These are phyloP conservation scores for Arthromyces matolae DNA, from an alignment of 768 basidiomycete species.

Conservation along the genomic window DNA sequence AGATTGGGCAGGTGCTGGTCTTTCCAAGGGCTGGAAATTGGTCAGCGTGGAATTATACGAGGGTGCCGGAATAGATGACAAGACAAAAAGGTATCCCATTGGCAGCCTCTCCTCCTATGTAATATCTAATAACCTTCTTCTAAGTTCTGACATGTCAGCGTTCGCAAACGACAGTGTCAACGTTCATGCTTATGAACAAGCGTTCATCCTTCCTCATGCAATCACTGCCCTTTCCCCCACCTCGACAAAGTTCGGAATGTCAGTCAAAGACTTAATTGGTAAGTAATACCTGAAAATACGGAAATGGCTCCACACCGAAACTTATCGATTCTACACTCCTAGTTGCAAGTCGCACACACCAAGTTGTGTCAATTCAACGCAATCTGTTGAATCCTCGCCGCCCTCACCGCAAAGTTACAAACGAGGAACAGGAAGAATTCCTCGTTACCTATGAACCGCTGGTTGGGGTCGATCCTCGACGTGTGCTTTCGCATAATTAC, in stretches of 20 bases:
- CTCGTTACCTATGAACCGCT: conserved; percentile 83
- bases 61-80: conserved; percentile 60
- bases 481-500: conserved; percentile 48
- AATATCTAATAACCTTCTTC: not conserved
- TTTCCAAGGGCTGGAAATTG: conserved; percentile 66
- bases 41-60: conserved; percentile 91
- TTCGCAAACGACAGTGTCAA: conserved; percentile 48
- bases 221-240: conserved; percentile 73
- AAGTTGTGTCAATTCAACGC: conserved; percentile 71
- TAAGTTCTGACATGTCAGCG: conserved; percentile 43
- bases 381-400: conserved; percentile 80
- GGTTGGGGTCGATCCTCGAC: conserved; percentile 63
- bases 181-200: conserved; percentile 59
- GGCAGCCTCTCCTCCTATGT: not conserved
- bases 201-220: conserved; percentile 66
- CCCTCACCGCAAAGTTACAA: conserved; percentile 69
- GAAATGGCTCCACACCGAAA: too few species aligned
- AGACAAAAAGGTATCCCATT: conserved; percentile 59
- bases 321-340: not conserved
- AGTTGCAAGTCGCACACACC: conserved; percentile 78
- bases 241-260: conserved; percentile 84
- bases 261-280: conserved; percentile 85
- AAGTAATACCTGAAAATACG: conserved; percentile 28
- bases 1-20: conserved; percentile 38
- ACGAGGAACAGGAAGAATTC: conserved; percentile 80